Conservation (phyloP, 768 basidiomycete species). For the Termitomyces sp. region DNA sequence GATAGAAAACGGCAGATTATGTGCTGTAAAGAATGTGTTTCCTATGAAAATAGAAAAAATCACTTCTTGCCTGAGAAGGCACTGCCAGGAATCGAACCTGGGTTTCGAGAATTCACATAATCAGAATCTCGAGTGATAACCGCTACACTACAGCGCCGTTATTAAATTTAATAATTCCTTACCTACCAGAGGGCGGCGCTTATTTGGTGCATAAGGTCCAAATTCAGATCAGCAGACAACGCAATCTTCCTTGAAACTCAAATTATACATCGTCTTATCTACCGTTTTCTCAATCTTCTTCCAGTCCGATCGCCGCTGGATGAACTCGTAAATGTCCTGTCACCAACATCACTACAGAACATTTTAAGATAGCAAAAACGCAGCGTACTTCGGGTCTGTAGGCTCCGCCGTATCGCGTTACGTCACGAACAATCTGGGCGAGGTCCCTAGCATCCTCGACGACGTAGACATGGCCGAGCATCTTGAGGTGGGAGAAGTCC, state of each 20-base stretch:
- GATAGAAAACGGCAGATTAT: too few relatives aligned
- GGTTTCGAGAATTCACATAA: neutral
- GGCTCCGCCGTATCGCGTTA: conserved; percentile 92
- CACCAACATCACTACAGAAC: neutral
- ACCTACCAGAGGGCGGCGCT: too few relatives aligned
- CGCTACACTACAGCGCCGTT: conserved; percentile 12
- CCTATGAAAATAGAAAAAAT: too few relatives aligned
- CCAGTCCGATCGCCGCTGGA: conserved; percentile 94
- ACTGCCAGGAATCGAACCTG: conserved; percentile 3
- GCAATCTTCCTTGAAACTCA: conserved; percentile 94
- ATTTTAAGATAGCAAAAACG: neutral
- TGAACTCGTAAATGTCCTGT: conserved; percentile 93
- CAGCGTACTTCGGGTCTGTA: conserved; percentile 82
- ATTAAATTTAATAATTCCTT: too few relatives aligned
- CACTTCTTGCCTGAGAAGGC: neutral
- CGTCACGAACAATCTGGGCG: conserved; percentile 93
- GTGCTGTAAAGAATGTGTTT: too few relatives aligned
- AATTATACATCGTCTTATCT: conserved; percentile 91
- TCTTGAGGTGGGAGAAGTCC: conserved; percentile 93
- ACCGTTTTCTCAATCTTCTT: conserved; percentile 98
- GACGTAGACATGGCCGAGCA: conserved; percentile 96
- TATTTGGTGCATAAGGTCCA: too few relatives aligned
- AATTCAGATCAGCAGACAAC: conserved; percentile 32
- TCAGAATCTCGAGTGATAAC: conserved; percentile 11
- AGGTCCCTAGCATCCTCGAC: conserved; percentile 95